These are phyloP conservation scores for Chenopodium formosanum DNA, from an alignment of 148 eudicot species.

Conservation along the genomic window DNA sequence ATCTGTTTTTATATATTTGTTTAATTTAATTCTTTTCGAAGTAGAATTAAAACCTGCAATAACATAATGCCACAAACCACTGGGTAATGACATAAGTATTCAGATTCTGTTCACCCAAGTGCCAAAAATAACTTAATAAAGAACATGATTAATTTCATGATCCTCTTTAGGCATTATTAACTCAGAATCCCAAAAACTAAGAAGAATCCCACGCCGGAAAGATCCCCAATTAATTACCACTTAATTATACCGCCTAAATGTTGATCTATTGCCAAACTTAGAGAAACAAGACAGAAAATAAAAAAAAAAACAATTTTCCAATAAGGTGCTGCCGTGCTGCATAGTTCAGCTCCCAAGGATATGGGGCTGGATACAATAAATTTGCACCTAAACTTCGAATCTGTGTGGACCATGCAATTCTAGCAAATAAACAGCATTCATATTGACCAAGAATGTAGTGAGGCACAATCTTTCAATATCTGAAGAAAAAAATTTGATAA, in stretches of 20 bases:
- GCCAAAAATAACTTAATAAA: background rate
- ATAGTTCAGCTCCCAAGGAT: background rate
- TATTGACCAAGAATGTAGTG: background rate
- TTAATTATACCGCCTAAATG: background rate
- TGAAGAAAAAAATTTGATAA: background rate
- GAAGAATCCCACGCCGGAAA: background rate
- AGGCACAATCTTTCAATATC: background rate
- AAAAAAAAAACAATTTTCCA: constrained; percentile 2
- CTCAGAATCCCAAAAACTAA: too few relatives aligned
- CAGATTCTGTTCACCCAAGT: too few relatives aligned
- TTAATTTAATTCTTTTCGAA: too few relatives aligned
- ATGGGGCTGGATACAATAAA: background rate
- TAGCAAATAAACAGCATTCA: background rate
- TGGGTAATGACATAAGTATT: too few relatives aligned
- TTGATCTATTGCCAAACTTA: background rate
- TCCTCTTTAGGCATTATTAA: too few relatives aligned
- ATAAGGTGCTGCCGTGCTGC: background rate
- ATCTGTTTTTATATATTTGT: background rate
- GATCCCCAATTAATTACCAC: background rate
- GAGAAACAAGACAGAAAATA: background rate
- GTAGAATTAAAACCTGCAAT: too few relatives aligned
- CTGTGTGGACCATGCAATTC: background rate
- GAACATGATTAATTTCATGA: background rate
- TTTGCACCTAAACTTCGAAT: background rate
- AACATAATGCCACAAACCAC: too few relatives aligned